These are phyloP conservation scores for Zelonia costaricensis DNA, from an alignment of 208 protist genomes.

Conservation along the genomic window DNA sequence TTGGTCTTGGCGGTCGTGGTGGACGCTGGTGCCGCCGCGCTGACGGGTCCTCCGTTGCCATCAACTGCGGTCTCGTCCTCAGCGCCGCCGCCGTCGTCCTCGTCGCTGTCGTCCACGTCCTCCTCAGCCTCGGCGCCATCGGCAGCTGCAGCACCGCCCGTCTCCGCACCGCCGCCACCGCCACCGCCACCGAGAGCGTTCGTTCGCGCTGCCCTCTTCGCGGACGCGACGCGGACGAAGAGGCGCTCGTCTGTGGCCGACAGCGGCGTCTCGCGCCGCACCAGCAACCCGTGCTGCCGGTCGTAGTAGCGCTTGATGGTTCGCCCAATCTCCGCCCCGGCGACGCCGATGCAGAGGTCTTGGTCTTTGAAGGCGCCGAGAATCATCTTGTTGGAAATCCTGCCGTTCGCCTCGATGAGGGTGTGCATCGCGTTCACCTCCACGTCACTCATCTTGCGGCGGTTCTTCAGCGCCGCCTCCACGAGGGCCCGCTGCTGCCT, in stretches of 20 bases:
- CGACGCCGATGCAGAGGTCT: conserved; percentile 66
- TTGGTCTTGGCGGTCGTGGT: too few relatives aligned
- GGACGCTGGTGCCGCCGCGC: too few relatives aligned
- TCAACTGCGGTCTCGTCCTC: conserved; percentile 1
- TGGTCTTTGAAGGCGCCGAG: conserved; percentile 51
- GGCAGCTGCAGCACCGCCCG: background rate
- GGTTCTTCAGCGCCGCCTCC: conserved; percentile 61
- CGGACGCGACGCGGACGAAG: conserved; percentile 29
- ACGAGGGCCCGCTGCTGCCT: conserved; percentile 43
- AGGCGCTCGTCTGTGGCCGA: conserved; percentile 69
- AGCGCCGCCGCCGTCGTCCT: conserved; percentile 14
- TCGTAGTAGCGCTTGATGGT: conserved; percentile 84
- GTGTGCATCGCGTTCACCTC: conserved; percentile 70
- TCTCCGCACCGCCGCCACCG: background rate
- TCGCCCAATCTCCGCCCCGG: conserved; percentile 59
- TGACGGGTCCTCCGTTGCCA: conserved; percentile 7
- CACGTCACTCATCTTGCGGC: conserved; percentile 66
- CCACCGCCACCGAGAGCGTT: background rate
- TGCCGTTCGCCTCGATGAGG: conserved; percentile 52
- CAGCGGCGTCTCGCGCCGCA: conserved; percentile 66
- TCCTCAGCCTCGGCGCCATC: background rate
- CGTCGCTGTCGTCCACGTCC: conserved; percentile 4
- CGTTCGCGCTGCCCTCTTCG: conserved; percentile 22
- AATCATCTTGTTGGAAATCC: conserved; percentile 50
- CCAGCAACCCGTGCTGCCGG: conserved; percentile 49